Evolutionary conservation across 2,329 filamentous ascomycete species (phyloP).

Genomic region (Teratosphaeria pseudoeucalypti): DNA sequence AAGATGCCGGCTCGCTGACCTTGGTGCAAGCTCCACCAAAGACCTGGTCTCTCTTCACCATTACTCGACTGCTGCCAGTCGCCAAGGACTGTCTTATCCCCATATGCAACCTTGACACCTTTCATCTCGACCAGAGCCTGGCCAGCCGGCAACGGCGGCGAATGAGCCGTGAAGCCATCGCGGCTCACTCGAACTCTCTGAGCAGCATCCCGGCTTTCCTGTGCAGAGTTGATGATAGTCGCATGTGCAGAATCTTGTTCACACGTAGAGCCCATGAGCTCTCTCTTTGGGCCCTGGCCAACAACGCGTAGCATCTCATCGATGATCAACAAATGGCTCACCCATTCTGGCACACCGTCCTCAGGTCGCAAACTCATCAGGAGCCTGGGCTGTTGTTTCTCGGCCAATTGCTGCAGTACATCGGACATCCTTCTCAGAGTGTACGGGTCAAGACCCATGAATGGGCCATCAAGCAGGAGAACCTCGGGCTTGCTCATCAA

Average conservation of each 20-base stretch:
- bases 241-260: not conserved
- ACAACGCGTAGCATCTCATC: slow-evolving; percentile 56
- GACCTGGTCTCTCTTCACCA: slow-evolving; percentile 42
- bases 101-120: slow-evolving; percentile 73
- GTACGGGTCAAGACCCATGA: slow-evolving; percentile 88
- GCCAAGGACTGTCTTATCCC: slow-evolving; percentile 65
- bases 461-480: slow-evolving; percentile 81
- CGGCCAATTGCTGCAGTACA: slow-evolving; percentile 59
- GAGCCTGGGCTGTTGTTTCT: slow-evolving; percentile 57
- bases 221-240: not conserved
- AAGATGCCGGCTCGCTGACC: slow-evolving; percentile 89
- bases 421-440: slow-evolving; percentile 62
- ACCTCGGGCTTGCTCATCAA: slow-evolving; percentile 70
- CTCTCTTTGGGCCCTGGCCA: slow-evolving; percentile 53
- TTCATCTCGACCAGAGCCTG: slow-evolving; percentile 78
- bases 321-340: slow-evolving; percentile 71
- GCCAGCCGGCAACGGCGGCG: slow-evolving; percentile 32
- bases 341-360: slow-evolving; percentile 80
- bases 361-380: slow-evolving; percentile 73
- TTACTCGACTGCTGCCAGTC: slow-evolving; percentile 59
- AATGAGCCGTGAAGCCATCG: slow-evolving; percentile 19
- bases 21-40: slow-evolving; percentile 72
- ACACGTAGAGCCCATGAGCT: slow-evolving; percentile 38
- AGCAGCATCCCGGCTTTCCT: slow-evolving; percentile 1
- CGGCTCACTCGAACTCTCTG: slow-evolving; percentile 12